Conservation (phyloP, 2,329 filamentous ascomycete species). For the Ophiostoma perfectum region DNA sequence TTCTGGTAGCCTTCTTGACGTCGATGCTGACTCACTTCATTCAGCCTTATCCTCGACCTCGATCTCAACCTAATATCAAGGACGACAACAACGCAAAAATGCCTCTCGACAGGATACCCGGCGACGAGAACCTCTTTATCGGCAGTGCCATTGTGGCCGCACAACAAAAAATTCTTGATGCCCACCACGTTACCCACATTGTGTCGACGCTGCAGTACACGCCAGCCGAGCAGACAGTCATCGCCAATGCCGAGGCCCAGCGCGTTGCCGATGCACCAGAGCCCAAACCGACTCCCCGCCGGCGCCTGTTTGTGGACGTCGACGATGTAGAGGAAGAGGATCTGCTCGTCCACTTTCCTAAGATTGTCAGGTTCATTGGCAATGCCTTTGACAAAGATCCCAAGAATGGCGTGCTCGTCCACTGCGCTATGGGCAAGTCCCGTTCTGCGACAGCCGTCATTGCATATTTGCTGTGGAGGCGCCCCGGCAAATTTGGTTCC, state of each 20-base stretch:
- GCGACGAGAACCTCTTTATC: constrained; percentile 67
- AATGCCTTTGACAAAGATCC: not conserved
- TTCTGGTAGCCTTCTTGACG: constrained; percentile 5
- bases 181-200: constrained; percentile 76
- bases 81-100: constrained; percentile 34
- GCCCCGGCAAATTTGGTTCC: constrained; percentile 49
- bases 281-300: constrained; percentile 38
- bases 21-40: not conserved
- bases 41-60: not conserved
- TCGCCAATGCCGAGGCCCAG: constrained; percentile 48
- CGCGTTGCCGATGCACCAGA: constrained; percentile 40
- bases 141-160: constrained; percentile 78
- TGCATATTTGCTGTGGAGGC: constrained; percentile 74
- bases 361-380: constrained; percentile 71
- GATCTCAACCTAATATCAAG: not conserved
- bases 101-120: constrained; percentile 62
- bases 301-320: constrained; percentile 56
- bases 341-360: constrained; percentile 72
- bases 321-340: constrained; percentile 91
- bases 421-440: constrained; percentile 93
- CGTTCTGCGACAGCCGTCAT: constrained; percentile 79
- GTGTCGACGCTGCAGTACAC: constrained; percentile 64
- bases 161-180: constrained; percentile 60
- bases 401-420: constrained; percentile 47
- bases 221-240: constrained; percentile 37